Evolutionary conservation across 2,329 filamentous ascomycete species (phyloP).

Genomic region (Teratosphaeria destructans): DNA sequence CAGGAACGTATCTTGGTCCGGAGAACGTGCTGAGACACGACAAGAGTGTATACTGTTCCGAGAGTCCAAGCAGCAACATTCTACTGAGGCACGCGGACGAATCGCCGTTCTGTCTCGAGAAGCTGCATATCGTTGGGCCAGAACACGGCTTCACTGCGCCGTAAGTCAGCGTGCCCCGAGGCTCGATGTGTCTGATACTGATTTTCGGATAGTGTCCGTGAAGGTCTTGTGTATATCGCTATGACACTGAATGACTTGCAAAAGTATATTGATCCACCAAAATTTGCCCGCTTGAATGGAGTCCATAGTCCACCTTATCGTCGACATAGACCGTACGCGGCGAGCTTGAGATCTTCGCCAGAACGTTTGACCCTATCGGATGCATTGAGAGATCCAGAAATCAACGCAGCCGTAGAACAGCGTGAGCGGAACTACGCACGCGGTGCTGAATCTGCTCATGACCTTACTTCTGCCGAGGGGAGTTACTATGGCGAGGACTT

Average conservation of each 20-base stretch:
- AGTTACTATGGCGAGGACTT: conserved; percentile 13
- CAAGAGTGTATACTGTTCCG: conserved; percentile 78
- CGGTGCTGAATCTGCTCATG: conserved; percentile 10
- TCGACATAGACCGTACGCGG: conserved; percentile 5
- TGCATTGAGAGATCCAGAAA: conserved; percentile 20
- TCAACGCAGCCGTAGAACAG: conserved; percentile 13
- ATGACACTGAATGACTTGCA: conserved; percentile 75
- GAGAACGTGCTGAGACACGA: conserved; percentile 81
- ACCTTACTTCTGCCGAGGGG: conserved; percentile 5
- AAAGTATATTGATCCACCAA: conserved; percentile 27
- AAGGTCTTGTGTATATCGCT: conserved; percentile 84
- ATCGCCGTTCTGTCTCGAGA: conserved; percentile 71
- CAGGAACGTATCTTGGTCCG: conserved; percentile 48
- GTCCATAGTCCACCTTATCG: conserved; percentile 18
- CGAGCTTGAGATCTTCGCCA: conserved; percentile 13
- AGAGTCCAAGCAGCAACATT: conserved; percentile 78
- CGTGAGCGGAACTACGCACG: conserved; percentile 7
- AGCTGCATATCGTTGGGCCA: conserved; percentile 80
- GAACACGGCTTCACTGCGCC: conserved; percentile 72
- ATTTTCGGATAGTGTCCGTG: conserved; percentile 54
- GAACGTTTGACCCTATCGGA: conserved; percentile 22
- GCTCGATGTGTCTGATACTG: not conserved
- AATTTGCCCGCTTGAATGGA: conserved; percentile 14
- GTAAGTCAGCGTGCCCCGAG: conserved; percentile 44
- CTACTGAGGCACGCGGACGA: conserved; percentile 71